Conservation (phyloP, 352 stramenopile genomes). For the Phytophthora europaea region DNA sequence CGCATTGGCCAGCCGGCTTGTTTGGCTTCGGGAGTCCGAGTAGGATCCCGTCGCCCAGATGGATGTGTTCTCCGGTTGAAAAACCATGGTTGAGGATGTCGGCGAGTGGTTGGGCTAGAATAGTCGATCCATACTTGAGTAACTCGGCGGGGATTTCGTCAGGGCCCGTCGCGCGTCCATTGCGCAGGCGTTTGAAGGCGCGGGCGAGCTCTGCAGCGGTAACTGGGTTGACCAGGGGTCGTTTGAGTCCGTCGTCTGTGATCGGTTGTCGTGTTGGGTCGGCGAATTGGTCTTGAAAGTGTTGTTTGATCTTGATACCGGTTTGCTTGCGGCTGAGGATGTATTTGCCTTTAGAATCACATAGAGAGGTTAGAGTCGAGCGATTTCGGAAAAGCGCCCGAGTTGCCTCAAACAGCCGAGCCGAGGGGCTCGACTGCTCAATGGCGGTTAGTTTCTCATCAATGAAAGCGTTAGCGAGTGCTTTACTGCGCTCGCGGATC, state of each 20-base stretch:
- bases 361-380: constrained; percentile 3
- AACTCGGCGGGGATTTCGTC: not conserved
- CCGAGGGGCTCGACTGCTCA: not conserved
- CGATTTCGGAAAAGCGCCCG: not conserved
- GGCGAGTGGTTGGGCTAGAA: not conserved
- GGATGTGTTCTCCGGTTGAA: not conserved
- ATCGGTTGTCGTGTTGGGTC: not conserved
- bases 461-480: not conserved
- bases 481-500: constrained; percentile 11
- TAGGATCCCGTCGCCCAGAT: not conserved
- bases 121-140: not conserved
- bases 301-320: constrained; percentile 7
- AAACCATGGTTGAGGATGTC: not conserved
- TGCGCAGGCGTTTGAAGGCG: not conserved
- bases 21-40: no score
- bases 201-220: not conserved
- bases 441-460: constrained; percentile 3
- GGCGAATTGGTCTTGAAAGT: constrained; percentile 3
- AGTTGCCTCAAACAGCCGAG: not conserved
- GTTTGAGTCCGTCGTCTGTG: constrained; percentile 1
- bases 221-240: not conserved
- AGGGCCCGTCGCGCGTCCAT: not conserved
- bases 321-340: constrained; percentile 1
- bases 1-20: no score
- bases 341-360: constrained; percentile 1